Evolutionary conservation across 176 grass and related monocot genomes (phyloP).

Genomic region (Oryza nivara): DNA sequence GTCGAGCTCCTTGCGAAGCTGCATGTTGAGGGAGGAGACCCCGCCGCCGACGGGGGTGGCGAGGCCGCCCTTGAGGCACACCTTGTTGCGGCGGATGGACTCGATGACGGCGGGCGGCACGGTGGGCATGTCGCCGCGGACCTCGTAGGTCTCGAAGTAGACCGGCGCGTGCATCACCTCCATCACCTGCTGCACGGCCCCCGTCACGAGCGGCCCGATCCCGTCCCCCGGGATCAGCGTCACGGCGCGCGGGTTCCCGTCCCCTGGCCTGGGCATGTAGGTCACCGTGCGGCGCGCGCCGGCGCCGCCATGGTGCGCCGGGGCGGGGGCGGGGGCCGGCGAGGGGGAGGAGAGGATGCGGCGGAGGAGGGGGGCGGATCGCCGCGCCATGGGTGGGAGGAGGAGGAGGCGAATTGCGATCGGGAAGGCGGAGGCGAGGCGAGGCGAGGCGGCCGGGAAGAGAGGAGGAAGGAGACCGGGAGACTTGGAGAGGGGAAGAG

Average conservation of each 20-base stretch:
- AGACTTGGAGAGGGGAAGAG: neutral
- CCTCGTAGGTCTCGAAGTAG: constrained; percentile 94
- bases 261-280: constrained; percentile 96
- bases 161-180: constrained; percentile 93
- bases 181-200: constrained; percentile 80
- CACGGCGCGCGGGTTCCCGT: constrained; percentile 70
- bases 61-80: constrained; percentile 86
- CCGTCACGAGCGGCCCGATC: constrained; percentile 87
- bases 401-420: constrained; percentile 51
- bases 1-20: constrained; percentile 92
- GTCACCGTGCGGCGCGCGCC: constrained; percentile 69
- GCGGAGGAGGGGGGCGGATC: constrained; percentile 70
- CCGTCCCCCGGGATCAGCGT: constrained; percentile 94
- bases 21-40: constrained; percentile 86
- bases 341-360: neutral
- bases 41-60: constrained; percentile 82
- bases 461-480: neutral
- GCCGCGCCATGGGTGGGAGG: constrained; percentile 57
- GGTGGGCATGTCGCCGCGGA: constrained; percentile 81
- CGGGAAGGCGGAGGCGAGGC: constrained; percentile 33
- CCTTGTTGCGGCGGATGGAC: constrained; percentile 86
- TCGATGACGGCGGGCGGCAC: constrained; percentile 85
- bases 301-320: neutral
- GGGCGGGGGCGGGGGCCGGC: neutral
- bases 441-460: constrained; percentile 10